Percentiles rank a stretch among this genome's conserved stretches.
Conservation (phyloP, 345 rosid genomes). For the Citrus cavaleriei region DNA sequence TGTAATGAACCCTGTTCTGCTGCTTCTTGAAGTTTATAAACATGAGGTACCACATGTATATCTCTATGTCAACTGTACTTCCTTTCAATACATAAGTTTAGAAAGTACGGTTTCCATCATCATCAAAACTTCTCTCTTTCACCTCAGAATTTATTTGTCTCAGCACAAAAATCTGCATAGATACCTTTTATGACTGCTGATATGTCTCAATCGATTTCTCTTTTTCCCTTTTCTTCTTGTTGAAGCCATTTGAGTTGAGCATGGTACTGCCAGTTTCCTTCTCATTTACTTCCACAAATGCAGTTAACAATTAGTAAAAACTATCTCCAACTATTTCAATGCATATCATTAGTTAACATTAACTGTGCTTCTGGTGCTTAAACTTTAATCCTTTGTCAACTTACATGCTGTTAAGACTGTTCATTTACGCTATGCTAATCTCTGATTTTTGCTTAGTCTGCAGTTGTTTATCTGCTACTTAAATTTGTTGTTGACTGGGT, state of each 20-base stretch:
- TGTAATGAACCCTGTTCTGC: constrained; percentile 61
- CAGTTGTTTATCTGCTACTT: constrained; percentile 87
- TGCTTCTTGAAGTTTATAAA: constrained; percentile 89
- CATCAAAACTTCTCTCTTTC: constrained; percentile 5
- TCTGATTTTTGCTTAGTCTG: constrained; percentile 55
- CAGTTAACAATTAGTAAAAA: neutral
- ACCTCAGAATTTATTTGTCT: constrained; percentile 3
- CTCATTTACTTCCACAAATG: neutral
- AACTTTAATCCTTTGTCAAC: neutral
- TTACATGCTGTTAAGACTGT: neutral
- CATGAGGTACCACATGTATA: constrained; percentile 63
- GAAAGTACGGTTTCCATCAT: neutral
- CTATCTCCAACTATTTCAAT: neutral
- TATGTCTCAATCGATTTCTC: neutral
- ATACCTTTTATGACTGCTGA: neutral
- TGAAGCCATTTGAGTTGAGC: constrained; percentile 4
- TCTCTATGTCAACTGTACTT: neutral
- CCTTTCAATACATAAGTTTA: neutral
- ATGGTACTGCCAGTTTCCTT: neutral
- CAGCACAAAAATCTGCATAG: neutral
- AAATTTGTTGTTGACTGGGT: constrained; percentile 96
- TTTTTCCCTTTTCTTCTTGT: neutral
- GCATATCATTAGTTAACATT: neutral
- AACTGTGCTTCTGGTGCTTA: neutral
- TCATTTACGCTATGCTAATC: constrained; percentile 13